Base-by-base conservation (phyloP, 257 asterid genomes). In the Asclepias syriaca region DNA sequence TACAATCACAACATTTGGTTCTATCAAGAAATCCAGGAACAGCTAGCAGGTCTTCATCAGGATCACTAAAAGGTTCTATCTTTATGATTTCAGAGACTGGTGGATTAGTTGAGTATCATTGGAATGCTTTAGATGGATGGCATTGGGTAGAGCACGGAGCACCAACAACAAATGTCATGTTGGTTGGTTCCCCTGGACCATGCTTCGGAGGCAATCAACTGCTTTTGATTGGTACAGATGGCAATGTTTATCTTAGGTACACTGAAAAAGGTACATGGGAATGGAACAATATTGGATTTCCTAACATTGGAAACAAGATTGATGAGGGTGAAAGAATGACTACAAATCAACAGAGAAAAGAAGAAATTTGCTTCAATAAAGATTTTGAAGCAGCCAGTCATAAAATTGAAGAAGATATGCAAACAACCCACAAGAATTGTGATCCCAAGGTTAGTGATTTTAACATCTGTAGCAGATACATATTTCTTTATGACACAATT, bases 111-210 rank as follows among this genome's bases (percentile, higher is more conserved):
- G 97, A 93, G 53, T 93, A 93, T 71, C 84, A 81, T 8, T 90
- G 95, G 96, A 82, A 83, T 59, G 60, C 84, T 11, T 46, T 49
- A 29, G 89, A 86, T 11, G 94, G 96, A 15, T 93, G 97, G 97
- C 75, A 85, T 69, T 93, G 97, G 98, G 78, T 93, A 34, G 98
- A 93, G 68, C 98, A 93, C 8, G 98, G 98, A 60, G 79, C 87
- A 2, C 96, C 96, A 10, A 60, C 64, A 57, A 80, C 79, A 13
- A 86, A 81, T 57, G 92, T 89, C 61, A 74, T 81, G 4, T 71
- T 90, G 32, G 88, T 83, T 34, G 96, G 98, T 22, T 87, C 97
- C 34, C 96, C 96, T 2, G 97, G 98, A 4, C 98, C 98, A n/a
- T 90, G 91, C 86, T 83, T 89, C 32, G 66, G 81, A 68, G 90